Evolutionary conservation across 2,329 filamentous ascomycete genomes (phyloP), one percentile per base, ranked within the genome.

Genomic region (Pseudogymnoascus sp.): DNA sequence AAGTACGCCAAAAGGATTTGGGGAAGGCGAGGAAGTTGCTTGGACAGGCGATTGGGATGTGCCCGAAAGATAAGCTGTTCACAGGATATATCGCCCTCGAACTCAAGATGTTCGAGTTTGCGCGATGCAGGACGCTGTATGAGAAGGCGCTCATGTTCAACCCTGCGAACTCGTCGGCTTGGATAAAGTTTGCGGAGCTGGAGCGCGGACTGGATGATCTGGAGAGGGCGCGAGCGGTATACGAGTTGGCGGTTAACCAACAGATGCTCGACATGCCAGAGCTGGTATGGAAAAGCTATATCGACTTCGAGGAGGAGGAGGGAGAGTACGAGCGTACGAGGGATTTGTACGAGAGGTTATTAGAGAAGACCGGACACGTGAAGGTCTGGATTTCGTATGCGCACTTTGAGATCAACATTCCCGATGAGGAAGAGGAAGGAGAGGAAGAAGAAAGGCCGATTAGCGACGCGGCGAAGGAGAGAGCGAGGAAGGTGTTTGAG

Each of bases 321-420:
- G 90, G 87, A 70, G 91, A 97, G 74, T 97, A 93, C 74, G 90
- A 92, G 60, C 82, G 87, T 58, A 91, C 92, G 4, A 83, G 94
- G 58, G 78, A 79, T 3, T 79, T 99, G 48, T 99, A 97, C 76
- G 93, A 97, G 78, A 85, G 93, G 6, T 82, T 99, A 10, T 82
- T 99, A 45, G 81, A 90, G 70, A 97, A 95, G 85, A 96, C 94
- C n/a, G 88, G 94, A 71, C 94, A 99, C 72, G 92, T 97, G 80
- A 99, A 97, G 80, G 94, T 99, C 64, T 99, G 94, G 94, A 96
- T 94, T 75, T 93, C 90, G 74, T 99, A 93, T 76, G 94, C 94
- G n/a, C 90, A 95, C 74, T 97, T 99, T 72, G 94, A 99, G 76
- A 90, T 97, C 78, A 93, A 94, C 73, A 87, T 96, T 0, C 91